Evolutionary conservation across 106 monocot species (phyloP), one percentile per base, ranked within the genome.

Genomic region (Vanilla planifolia): DNA sequence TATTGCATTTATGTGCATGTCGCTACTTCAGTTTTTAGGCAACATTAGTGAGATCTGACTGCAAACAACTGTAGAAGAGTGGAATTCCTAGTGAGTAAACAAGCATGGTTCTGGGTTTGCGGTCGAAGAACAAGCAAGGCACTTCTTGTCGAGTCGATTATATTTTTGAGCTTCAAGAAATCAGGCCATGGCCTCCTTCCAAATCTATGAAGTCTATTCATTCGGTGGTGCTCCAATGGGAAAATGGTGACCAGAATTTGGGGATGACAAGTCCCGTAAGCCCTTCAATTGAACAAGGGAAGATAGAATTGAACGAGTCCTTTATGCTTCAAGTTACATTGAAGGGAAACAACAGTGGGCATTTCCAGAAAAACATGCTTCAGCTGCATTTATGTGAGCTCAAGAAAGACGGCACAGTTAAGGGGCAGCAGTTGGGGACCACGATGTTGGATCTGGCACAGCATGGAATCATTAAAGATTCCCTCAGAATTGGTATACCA

Each of bases 151-250:
- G 83, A 11, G 80, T 86, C 0, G 80, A 86, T 23, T 95, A 80
- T 71, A 63, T 67, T 21, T 64, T 95, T 67, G 73, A 90, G 59
- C 51, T 95, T 5, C 80, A 75, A 43, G 89, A 90, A 77, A 86
- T 95, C 64, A 89, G 76, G 63, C 95, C 89, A 75, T 95, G 95
- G 95, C 90, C 95, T 0, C 76, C 95, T 5, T 86, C 86, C 28
- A 74, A 86, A 28, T 86, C 95, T 25, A 65, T 95, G 23, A 83
- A 72, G 44, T 75, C 82, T 5, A 62, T 95, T 22, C 75, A 71
- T 11, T 68, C 86, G 2, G 85, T 89, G 10, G 76, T 81, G 6
- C 75, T 95, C 10, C 80, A 80, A 0, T 95, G 89, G 95, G 86
- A 84, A 62, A 86, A 90, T 48, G 89, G 89, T 1, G 77, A 78